These are phyloP conservation scores for Fraxinus dipetala DNA, from an alignment of 305 asterid genomes.

Conservation along the genomic window DNA sequence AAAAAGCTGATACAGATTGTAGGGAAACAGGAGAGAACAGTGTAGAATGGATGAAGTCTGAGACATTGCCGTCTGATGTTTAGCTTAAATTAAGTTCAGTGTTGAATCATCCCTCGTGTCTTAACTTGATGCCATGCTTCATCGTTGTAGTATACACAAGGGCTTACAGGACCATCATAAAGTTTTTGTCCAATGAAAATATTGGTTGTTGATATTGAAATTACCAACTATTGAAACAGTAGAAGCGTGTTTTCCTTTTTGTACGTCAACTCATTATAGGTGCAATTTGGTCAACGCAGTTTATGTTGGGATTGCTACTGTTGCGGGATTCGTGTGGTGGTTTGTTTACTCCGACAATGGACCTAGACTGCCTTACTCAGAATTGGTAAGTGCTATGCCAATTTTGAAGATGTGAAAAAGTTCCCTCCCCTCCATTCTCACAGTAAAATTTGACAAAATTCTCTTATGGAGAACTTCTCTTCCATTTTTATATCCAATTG, in stretches of 20 bases:
- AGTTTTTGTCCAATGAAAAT: neutral
- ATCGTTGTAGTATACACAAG: neutral
- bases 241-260: neutral
- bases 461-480: conserved; percentile 18
- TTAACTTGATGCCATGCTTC: neutral
- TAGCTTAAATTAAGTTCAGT: neutral
- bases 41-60: neutral
- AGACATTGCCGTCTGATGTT: neutral
- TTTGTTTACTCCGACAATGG: conserved; percentile 78
- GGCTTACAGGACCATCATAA: neutral
- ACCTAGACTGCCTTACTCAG: conserved; percentile 76
- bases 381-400: conserved; percentile 57
- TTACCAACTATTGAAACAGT: conserved; percentile 16
- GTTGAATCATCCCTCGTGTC: neutral
- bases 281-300: conserved; percentile 52
- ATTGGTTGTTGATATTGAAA: neutral
- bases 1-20: neutral
- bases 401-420: neutral
- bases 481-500: neutral
- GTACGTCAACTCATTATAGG: conserved; percentile 16
- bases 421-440: neutral
- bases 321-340: conserved; percentile 99
- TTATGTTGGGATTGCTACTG: conserved; percentile 95
- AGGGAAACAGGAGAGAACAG: neutral
- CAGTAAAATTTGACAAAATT: conserved; percentile 9